Base-by-base conservation (phyloP, 1,284 basidiomycete species). In the Stygiomarasmius scandens region DNA sequence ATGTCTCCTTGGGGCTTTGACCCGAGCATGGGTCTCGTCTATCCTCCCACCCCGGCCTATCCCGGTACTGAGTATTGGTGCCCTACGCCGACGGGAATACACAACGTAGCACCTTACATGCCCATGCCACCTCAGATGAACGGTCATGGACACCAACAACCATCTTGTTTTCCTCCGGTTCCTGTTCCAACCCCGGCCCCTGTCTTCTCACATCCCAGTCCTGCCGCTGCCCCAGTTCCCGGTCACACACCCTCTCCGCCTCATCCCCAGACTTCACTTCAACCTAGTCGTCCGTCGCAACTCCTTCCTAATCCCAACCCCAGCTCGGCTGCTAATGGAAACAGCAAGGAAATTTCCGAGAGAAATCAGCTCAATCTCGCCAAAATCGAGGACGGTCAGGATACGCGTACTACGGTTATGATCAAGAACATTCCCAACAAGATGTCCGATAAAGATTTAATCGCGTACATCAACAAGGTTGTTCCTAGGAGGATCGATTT, bases 371-470 rank as follows among this genome's bases (percentile, higher is more conserved):
- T 95, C 25, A 85, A 91, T 67, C 71, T 93, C 25, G 78, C 74
- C 29, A 78, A 78, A 56, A 92, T 95, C 66, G 88, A 89, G 69
- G 81, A 79, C 32, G 92, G 93, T 0, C 70, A 80, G 54, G 92
- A 95, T 65, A 92, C 87, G 32, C 79, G 92, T 41, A 93, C 92
- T 22, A 93, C 92, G 11, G 84, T 92, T 49, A 93, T 93, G 91
- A 86, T 91, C 61, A 91, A 93, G 74, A 95, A 95, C 66, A 90
- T 95, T 46, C 92, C 92, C 1, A 94, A 93, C 73, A 93, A 93
- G 73, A 90, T 94, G 89, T 88, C 80, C 55, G 89, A 92, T 70
- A 79, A 77, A 66, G 90, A 93, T 63, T 71, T 94, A 62, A 78
- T 87, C 64, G 71, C 71, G 41, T 92, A 85, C 67, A 91, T 93